Evolutionary conservation across 169 alveolate species (phyloP).

Genomic region (Ichthyophthirius multifiliis): DNA sequence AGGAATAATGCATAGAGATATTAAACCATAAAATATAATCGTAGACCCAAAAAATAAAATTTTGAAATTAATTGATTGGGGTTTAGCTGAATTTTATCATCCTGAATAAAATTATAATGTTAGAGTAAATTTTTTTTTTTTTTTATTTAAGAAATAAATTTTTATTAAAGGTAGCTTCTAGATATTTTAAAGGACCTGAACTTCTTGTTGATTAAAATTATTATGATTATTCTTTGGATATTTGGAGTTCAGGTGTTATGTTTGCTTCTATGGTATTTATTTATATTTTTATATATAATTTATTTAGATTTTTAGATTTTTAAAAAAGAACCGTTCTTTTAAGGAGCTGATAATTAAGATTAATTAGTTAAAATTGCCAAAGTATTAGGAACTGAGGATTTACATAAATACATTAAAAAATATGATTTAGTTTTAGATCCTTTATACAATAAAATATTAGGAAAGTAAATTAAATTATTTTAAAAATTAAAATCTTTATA

Average conservation of each 20-base stretch:
- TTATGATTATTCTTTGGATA: conserved; percentile 97
- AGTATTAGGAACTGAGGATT: conserved; percentile 89
- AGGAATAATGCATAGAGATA: conserved; percentile 97
- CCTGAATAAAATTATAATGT: conserved; percentile 98
- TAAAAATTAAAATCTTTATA: background rate
- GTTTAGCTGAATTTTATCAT: conserved; percentile 98
- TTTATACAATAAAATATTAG: conserved; percentile 44
- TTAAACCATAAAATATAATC: conserved; percentile 70
- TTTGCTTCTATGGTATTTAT: conserved; percentile 84
- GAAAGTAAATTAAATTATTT: conserved; percentile 28
- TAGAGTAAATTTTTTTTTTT: conserved; percentile 86
- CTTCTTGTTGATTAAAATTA: conserved; percentile 92
- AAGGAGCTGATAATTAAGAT: conserved; percentile 97
- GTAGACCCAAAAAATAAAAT: conserved; percentile 50
- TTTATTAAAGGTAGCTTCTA: conserved; percentile 57
- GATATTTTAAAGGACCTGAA: conserved; percentile 99
- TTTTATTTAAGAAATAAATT: background rate
- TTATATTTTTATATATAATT: conserved; percentile 79
- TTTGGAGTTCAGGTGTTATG: conserved; percentile 99
- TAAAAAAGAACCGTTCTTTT: conserved; percentile 91
- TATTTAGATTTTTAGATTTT: too few species aligned
- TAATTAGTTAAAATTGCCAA: conserved; percentile 97
- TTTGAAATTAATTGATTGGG: conserved; percentile 98
- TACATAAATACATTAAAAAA: conserved; percentile 51
- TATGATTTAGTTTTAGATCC: conserved; percentile 38